Evolutionary conservation across 257 asterid species (phyloP).

Genomic region (Rubia yunnanensis): DNA sequence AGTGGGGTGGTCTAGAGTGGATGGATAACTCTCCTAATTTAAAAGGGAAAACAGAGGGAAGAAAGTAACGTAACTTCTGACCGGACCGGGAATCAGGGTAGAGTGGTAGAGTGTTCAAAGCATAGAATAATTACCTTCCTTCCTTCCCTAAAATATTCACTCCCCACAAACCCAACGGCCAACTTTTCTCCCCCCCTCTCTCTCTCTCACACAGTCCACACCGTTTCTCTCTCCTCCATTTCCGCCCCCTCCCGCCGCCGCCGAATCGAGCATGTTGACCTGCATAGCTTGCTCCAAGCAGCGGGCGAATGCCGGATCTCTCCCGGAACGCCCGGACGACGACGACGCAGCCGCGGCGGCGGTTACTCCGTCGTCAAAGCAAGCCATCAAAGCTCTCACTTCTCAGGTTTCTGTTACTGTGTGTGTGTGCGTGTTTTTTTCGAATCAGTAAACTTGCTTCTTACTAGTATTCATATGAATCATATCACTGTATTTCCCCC

Average conservation of each 20-base stretch:
- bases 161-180: conserved; percentile 10
- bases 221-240: background rate
- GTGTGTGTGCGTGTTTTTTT: background rate
- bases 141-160: background rate
- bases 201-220: background rate
- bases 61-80: background rate
- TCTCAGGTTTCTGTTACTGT: conserved; percentile 42
- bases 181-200: conserved; percentile 17
- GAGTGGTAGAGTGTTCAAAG: conserved; percentile 10
- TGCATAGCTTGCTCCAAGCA: conserved; percentile 86
- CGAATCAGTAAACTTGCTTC: too few relatives aligned
- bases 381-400: conserved; percentile 66
- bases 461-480: too few relatives aligned
- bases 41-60: background rate
- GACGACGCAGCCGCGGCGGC: conserved; percentile 52
- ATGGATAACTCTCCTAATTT: too few relatives aligned
- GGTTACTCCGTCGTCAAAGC: conserved; percentile 55
- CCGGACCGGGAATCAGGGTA: conserved; percentile 9
- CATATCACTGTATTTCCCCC: background rate
- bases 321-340: conserved; percentile 37
- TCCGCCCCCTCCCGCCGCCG: conserved; percentile 12
- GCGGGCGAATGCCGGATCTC: conserved; percentile 65
- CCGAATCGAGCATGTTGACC: conserved; percentile 49
- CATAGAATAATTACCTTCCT: conserved; percentile 11
- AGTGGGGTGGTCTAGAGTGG: too few relatives aligned